Base-by-base conservation (phyloP, 1,284 basidiomycete genomes). In the Jaminaea rosea region DNA sequence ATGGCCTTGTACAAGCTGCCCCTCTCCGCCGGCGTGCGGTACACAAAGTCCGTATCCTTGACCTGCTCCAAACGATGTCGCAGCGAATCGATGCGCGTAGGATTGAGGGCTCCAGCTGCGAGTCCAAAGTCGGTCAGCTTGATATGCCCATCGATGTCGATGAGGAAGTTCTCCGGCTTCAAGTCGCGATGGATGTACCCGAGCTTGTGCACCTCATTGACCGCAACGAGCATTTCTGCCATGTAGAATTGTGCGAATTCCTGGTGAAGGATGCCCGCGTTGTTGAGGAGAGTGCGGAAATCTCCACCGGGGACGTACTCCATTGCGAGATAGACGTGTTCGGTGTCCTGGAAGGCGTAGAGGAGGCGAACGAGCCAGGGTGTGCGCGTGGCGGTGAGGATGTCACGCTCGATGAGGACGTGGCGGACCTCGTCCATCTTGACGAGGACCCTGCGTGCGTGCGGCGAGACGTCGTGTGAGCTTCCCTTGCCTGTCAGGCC, bases 121-220 rank as follows among this genome's bases (percentile, higher is more conserved):
- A 99, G 80, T 44, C 94, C 94, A 75, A 98, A 99, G 76, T 99
- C 94, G 6, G 94, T 98, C 44, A 99, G 79, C 77, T 98, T 98
- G 75, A 98, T 93, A 74, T 99, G 94, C 1, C 94, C 94, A 8
- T 85, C 84, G 8, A 86, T 82, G 72, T 98, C 94, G 36, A 99
- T 87, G 45, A 99, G 79, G 80, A 99, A 98, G 77, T 99, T 99
- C 87, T 97, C 93, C 1, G 93, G 93, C 76, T 97, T 98, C 52
- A 97, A 79, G 77, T 98, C 93, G 55, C 93, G 87, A 77, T 98
- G 93, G 29, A 73, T 71, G 58, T 74, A 73, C 28, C 70, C 69
- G 1, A 72, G 67, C 28, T 56, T 61, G 56, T 66, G 64, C 27
- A 67, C 60, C 47, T 65, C 70, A 52, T 73, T 72, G 53, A 72